Base-by-base conservation (phyloP, 2,329 filamentous ascomycete genomes). In the Cladophialophora immunda region DNA sequence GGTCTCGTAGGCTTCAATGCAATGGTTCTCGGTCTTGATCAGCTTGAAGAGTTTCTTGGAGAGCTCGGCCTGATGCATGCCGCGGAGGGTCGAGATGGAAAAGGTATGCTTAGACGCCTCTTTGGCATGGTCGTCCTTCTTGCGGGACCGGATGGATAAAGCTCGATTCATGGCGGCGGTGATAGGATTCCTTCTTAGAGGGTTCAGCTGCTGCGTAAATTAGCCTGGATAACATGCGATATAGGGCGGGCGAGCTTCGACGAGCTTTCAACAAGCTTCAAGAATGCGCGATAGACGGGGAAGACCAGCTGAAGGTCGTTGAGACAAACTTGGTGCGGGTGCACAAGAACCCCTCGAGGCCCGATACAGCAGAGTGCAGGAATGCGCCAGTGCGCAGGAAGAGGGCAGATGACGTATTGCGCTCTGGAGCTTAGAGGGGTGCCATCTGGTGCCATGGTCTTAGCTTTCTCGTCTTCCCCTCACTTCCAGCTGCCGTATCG, bases 11-110 rank as follows among this genome's bases (percentile, higher is more conserved):
- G 92, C 91, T 58, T 86, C 85, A 74, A 98, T 93, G 38, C 94
- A 89, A 76, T 91, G 89, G 84, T 97, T 98, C 80, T 96, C 91
- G 58, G 91, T 92, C 83, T 99, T 99, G 84, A 98, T 97, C 68
- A 99, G 86, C 74, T 90, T 91, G 85, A 90, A 96, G 59, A 99
- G 89, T 77, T 90, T 92, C 79, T 92, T 93, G 74, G 92, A 93
- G 30, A 97, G 87, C 79, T 97, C 93, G 4, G 94, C 92, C 77
- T 97, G 93, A 73, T 90, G 87, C 57, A 90, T 88, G 64, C 93
- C 93, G 59, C 94, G 92, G 63, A 99, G 88, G 22, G 93, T 95
- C 71, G 87, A 89, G 82, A 98, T 91, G 66, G 89, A 91, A 83
- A 98, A 97, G 75, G 89, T 90, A 77, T 92, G 89, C 74, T 86